These are phyloP conservation scores for Sporothrix schenckii DNA, from an alignment of 2,329 filamentous ascomycete species.

Conservation along the genomic window DNA sequence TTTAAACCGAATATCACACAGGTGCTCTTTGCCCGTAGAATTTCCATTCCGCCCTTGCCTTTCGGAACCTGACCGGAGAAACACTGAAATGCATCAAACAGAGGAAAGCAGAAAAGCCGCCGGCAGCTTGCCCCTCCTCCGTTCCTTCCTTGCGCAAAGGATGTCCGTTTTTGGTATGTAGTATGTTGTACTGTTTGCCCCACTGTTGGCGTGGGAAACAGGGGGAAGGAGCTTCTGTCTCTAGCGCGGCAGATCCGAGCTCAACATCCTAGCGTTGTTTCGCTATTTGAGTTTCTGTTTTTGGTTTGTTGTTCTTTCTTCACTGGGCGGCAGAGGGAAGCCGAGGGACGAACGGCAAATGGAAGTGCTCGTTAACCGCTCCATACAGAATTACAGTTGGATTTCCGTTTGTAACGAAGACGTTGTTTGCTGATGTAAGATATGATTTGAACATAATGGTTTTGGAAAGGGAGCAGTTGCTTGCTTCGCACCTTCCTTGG, in stretches of 20 bases:
- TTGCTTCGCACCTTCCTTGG: neutral
- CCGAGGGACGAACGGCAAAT: neutral
- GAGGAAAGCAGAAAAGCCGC: neutral
- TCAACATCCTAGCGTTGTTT: constrained; percentile 20
- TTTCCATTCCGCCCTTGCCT: constrained; percentile 18
- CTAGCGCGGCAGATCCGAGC: constrained; percentile 18
- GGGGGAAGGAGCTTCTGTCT: constrained; percentile 9
- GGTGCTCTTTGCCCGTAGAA: neutral
- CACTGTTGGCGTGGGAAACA: constrained; percentile 19
- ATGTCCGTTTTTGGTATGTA: neutral
- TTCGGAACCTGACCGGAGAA: constrained; percentile 18
- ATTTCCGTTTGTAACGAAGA: neutral
- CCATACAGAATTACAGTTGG: neutral
- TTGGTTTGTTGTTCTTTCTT: neutral
- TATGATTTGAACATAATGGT: neutral
- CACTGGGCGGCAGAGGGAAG: constrained; percentile 7
- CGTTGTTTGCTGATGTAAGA: neutral
- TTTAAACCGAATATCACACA: neutral
- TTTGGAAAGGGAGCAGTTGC: neutral
- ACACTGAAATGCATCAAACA: neutral
- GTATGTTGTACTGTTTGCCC: neutral
- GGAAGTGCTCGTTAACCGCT: neutral
- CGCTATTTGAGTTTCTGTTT: constrained; percentile 27
- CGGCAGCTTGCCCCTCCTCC: constrained; percentile 8
- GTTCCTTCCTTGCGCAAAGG: neutral